Percentiles rank a stretch among this genome's conserved stretches.
These are phyloP conservation scores for Lathyrus tuberosus DNA, from an alignment of 306 rosid genomes.

Conservation along the genomic window DNA sequence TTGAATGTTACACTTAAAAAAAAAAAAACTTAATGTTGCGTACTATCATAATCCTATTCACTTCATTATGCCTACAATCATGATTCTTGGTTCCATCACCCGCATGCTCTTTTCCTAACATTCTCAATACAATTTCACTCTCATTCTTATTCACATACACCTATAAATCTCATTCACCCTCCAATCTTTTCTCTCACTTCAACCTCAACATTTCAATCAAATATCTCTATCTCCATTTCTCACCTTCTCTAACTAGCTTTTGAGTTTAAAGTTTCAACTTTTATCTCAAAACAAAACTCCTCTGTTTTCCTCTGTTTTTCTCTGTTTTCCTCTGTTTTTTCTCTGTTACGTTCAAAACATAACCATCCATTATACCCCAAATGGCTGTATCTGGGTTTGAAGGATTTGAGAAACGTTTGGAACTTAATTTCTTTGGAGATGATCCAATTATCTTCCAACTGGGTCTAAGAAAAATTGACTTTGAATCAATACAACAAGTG, in stretches of 20 bases:
- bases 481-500: constrained; percentile 62
- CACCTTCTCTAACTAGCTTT: not conserved
- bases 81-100: constrained; percentile 96
- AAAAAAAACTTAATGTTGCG: constrained; percentile 45
- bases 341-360: constrained; percentile 45
- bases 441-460: constrained; percentile 55
- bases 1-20: constrained; percentile 44
- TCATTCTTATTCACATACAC: constrained; percentile 45
- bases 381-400: constrained; percentile 94
- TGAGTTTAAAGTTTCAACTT: not conserved
- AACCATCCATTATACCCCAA: not conserved
- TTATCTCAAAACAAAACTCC: constrained; percentile 25
- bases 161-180: constrained; percentile 72
- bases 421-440: constrained; percentile 89
- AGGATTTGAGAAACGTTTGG: constrained; percentile 90
- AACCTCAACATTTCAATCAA: constrained; percentile 17
- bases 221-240: constrained; percentile 15
- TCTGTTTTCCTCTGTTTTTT: constrained; percentile 45
- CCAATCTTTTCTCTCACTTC: constrained; percentile 66
- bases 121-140: constrained; percentile 45
- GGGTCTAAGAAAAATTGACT: constrained; percentile 71
- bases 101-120: constrained; percentile 76
- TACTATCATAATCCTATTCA: constrained; percentile 64
- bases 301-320: constrained; percentile 50
- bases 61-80: constrained; percentile 94